Conservation (phyloP, 176 grass and related monocot species). For the Eragrostis curvula region DNA sequence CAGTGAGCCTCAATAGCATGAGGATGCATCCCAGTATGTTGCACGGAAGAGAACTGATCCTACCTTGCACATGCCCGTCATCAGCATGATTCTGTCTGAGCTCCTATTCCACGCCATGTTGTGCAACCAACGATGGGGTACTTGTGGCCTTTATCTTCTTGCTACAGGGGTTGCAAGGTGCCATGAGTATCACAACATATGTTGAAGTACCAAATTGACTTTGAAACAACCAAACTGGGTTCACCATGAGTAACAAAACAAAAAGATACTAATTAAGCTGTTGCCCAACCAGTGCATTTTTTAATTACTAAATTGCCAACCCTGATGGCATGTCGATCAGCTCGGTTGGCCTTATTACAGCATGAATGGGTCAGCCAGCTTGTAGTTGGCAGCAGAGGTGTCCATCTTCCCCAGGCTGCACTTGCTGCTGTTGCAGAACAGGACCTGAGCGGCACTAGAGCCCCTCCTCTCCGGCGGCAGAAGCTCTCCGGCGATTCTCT, state of each 20-base stretch:
- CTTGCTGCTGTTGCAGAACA: not conserved
- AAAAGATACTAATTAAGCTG: not conserved
- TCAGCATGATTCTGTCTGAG: too few species aligned
- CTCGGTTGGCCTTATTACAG: not conserved
- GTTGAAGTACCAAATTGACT: not conserved
- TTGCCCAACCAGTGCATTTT: not conserved
- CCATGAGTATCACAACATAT: too few species aligned
- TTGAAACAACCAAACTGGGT: too few species aligned
- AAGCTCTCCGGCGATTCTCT: not conserved
- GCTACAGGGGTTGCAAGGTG: too few species aligned
- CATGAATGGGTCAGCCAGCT: not conserved
- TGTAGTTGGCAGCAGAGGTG: not conserved
- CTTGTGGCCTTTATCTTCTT: too few species aligned
- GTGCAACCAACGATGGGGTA: too few species aligned
- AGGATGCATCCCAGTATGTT: too few species aligned
- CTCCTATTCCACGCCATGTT: too few species aligned
- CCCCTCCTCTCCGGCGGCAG: not conserved
- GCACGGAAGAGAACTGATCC: too few species aligned
- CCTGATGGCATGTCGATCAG: not conserved
- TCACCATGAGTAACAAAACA: not conserved
- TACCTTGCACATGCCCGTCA: too few species aligned
- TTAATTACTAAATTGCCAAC: not conserved
- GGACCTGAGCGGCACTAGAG: not conserved
- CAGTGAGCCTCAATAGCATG: too few species aligned
- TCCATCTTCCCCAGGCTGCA: not conserved